phyloP scores from a whole-genome alignment of 1,284 basidiomycete genomes.

The Papiliotrema laurentii region DNA sequence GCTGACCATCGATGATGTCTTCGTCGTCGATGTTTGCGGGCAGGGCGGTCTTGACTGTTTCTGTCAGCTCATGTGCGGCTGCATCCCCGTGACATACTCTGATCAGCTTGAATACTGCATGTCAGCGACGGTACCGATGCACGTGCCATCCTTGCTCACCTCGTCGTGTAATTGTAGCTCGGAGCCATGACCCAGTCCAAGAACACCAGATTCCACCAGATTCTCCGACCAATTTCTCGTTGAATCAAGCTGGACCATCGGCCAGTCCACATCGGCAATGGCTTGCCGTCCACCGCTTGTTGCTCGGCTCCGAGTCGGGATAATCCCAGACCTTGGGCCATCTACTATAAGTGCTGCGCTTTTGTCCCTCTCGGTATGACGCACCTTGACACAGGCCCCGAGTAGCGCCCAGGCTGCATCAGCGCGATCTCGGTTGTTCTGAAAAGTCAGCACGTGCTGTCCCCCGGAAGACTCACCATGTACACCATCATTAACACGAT shows the following conservation, averaged over 20 bases:
- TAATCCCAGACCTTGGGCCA: slow-evolving; percentile 49
- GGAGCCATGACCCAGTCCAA: slow-evolving; percentile 48
- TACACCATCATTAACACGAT: slow-evolving; percentile 45
- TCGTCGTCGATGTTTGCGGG: slow-evolving; percentile 49
- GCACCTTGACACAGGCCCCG: slow-evolving; percentile 48
- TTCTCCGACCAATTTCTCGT: slow-evolving; percentile 46
- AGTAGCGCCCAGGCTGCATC: slow-evolving; percentile 49
- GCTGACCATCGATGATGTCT: slow-evolving; percentile 47
- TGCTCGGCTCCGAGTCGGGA: slow-evolving; percentile 49
- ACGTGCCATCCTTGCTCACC: slow-evolving; percentile 4
- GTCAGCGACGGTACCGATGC: neutral
- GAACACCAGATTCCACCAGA: slow-evolving; percentile 50
- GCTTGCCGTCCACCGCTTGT: slow-evolving; percentile 36
- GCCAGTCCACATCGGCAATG: slow-evolving; percentile 46
- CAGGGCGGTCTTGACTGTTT: slow-evolving; percentile 43
- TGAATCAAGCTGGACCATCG: slow-evolving; percentile 48
- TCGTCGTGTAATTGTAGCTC: slow-evolving; percentile 44
- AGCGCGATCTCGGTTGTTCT: slow-evolving; percentile 49
- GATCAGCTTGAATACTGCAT: slow-evolving; percentile 46
- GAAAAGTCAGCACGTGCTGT: neutral
- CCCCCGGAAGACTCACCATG: slow-evolving; percentile 26
- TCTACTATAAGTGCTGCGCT: slow-evolving; percentile 21
- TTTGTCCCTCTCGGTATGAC: neutral
- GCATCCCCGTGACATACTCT: slow-evolving; percentile 31
- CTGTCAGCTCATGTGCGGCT: slow-evolving; percentile 4